Evolutionary conservation across 2,329 filamentous ascomycete genomes (phyloP).

Genomic region (Diaporthe nobilis): DNA sequence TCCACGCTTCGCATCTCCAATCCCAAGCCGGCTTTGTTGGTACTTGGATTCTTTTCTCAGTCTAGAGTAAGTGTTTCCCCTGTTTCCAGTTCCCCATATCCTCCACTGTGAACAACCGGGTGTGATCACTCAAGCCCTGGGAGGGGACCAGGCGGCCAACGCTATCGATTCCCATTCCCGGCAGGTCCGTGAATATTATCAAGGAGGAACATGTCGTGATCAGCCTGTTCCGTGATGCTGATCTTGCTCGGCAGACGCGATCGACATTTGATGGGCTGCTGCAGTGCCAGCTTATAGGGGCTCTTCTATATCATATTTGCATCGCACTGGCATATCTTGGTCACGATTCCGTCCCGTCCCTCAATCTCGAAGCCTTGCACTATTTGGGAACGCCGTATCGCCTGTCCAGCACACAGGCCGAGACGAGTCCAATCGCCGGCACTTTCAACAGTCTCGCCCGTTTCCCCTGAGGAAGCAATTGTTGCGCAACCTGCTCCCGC

Average conservation of each 20-base stretch:
- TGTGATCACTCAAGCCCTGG: not conserved
- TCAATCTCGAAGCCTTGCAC: not conserved
- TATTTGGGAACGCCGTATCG: not conserved
- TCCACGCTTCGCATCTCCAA: conserved; percentile 1
- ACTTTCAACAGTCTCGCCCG: not conserved
- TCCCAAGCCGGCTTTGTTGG: not conserved
- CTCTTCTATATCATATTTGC: conserved; percentile 10
- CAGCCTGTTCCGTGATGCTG: conserved; percentile 29
- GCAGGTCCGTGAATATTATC: not conserved
- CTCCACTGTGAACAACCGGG: not conserved
- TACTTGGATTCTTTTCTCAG: not conserved
- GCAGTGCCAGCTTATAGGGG: conserved; percentile 1
- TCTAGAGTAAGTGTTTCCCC: conserved; percentile 15
- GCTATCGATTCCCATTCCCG: not conserved
- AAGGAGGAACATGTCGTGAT: not conserved
- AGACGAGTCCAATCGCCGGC: not conserved
- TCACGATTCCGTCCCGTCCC: not conserved
- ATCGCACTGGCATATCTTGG: conserved; percentile 18
- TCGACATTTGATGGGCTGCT: conserved; percentile 15
- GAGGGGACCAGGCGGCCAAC: not conserved
- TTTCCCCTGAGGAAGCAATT: not conserved
- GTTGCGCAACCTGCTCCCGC: not conserved
- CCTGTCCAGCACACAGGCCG: not conserved
- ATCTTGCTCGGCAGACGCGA: conserved; percentile 33
- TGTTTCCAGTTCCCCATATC: conserved; percentile 3